phyloP scores from a whole-genome alignment of 2,329 filamentous ascomycete species.

The Hypoxylon sp. region DNA sequence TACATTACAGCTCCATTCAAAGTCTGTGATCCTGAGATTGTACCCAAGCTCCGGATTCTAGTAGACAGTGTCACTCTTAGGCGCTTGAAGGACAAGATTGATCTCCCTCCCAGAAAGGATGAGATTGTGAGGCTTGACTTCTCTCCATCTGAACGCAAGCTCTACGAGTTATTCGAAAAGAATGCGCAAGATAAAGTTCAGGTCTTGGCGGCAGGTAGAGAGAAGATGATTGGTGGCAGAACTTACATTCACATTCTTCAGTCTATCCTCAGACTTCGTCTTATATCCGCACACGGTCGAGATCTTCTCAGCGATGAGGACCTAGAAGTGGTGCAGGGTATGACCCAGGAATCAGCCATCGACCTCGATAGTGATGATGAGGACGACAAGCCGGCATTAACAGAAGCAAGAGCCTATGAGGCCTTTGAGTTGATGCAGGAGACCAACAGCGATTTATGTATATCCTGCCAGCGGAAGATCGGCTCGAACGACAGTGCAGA shows the following conservation, averaged over 20 bases:
- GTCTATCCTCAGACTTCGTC: conserved; percentile 87
- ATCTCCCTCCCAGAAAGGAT: conserved; percentile 82
- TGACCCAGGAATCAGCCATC: conserved; percentile 88
- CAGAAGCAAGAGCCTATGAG: conserved; percentile 83
- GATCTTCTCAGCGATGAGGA: conserved; percentile 91
- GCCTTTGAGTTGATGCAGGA: conserved; percentile 89
- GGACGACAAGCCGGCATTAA: conserved; percentile 70
- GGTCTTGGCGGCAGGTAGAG: conserved; percentile 75
- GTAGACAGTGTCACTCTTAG: conserved; percentile 96
- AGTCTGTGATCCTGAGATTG: conserved; percentile 83
- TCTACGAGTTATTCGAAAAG: conserved; percentile 88
- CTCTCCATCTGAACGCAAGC: conserved; percentile 77
- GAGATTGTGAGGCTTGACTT: conserved; percentile 82
- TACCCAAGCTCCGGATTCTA: conserved; percentile 87
- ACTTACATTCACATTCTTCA: conserved; percentile 96
- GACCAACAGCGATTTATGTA: conserved; percentile 82
- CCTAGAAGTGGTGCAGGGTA: conserved; percentile 82
- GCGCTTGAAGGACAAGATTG: conserved; percentile 90
- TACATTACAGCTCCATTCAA: conserved; percentile 91
- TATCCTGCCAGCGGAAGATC: conserved; percentile 77
- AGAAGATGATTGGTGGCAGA: conserved; percentile 81
- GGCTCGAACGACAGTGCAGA: conserved; percentile 67
- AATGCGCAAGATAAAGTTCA: conserved; percentile 86
- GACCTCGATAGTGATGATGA: conserved; percentile 87
- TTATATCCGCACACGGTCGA: conserved; percentile 94